Evolutionary conservation across 495 filamentous ascomycete genomes (phyloP).

Genomic region (Penicillium maclennaniae): DNA sequence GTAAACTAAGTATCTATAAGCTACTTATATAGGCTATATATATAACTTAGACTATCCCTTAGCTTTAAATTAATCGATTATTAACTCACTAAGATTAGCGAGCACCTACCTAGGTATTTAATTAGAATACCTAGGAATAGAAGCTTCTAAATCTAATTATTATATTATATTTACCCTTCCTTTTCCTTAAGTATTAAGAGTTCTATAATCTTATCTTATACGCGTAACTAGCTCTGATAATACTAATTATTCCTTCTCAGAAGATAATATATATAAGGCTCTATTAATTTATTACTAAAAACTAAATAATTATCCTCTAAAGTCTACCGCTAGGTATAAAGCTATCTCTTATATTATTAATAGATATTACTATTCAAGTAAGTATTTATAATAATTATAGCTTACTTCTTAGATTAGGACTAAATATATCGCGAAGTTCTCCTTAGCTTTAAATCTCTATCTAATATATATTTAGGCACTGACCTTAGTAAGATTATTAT

Average conservation of each 20-base stretch:
- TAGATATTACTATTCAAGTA: constrained; percentile 13
- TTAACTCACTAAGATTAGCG: too few species aligned
- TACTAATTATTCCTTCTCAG: background rate
- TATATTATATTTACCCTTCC: too few species aligned
- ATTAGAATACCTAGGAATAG: too few species aligned
- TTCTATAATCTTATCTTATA: too few species aligned
- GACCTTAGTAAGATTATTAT: constrained; percentile 5
- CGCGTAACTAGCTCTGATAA: background rate
- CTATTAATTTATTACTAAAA: background rate
- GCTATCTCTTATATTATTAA: too few species aligned
- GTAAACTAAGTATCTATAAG: background rate
- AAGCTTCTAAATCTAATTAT: too few species aligned
- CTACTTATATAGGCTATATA: constrained; percentile 1
- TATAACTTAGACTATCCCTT: background rate
- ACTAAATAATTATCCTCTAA: constrained; percentile 3
- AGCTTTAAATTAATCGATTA: too few species aligned
- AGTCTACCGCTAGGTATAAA: constrained; percentile 1
- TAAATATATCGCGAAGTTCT: too few species aligned
- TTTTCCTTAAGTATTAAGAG: too few species aligned
- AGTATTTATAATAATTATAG: constrained; percentile 15
- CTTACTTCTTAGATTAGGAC: constrained; percentile 14
- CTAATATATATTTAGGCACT: constrained; percentile 2
- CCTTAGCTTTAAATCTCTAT: constrained; percentile 9
- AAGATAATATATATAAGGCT: background rate
- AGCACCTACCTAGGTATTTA: too few species aligned